Conservation (phyloP, 2,329 filamentous ascomycete genomes). For the Arachnopeziza araneosa region DNA sequence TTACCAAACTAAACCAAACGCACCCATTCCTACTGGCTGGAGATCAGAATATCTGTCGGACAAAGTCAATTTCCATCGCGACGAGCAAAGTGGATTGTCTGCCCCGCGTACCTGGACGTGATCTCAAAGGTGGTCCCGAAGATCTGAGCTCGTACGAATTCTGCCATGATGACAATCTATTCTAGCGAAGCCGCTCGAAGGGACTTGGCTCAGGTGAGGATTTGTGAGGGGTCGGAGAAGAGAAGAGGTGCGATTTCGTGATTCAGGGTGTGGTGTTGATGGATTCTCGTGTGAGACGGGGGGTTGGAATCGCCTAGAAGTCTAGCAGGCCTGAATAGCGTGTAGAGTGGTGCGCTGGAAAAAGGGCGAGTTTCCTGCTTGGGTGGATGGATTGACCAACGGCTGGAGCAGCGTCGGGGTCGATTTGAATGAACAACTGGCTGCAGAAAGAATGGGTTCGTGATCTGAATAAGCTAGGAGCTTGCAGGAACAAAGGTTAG, state of each 20-base stretch:
- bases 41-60: constrained; percentile 82
- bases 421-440: not conserved
- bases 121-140: constrained; percentile 99
- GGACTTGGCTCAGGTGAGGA: not conserved
- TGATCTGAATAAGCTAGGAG: not conserved
- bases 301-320: not conserved
- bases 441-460: not conserved
- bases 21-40: constrained; percentile 98
- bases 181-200: not conserved
- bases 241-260: not conserved
- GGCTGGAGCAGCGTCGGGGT: not conserved
- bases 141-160: constrained; percentile 98
- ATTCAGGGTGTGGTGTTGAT: not conserved
- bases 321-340: not conserved
- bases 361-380: no score
- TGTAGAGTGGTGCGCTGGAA: not conserved
- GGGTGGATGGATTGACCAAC: not conserved
- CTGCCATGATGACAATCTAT: constrained; percentile 71
- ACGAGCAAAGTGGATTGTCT: constrained; percentile 10
- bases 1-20: constrained; percentile 96
- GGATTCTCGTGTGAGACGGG: not conserved
- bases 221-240: not conserved
- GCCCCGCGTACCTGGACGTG: constrained; percentile 73
- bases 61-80: constrained; percentile 15
- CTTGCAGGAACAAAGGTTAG: not conserved